Conservation (phyloP, 805 yeast species). For the fission yeast (Schizosaccharomyces pombe) region DNA sequence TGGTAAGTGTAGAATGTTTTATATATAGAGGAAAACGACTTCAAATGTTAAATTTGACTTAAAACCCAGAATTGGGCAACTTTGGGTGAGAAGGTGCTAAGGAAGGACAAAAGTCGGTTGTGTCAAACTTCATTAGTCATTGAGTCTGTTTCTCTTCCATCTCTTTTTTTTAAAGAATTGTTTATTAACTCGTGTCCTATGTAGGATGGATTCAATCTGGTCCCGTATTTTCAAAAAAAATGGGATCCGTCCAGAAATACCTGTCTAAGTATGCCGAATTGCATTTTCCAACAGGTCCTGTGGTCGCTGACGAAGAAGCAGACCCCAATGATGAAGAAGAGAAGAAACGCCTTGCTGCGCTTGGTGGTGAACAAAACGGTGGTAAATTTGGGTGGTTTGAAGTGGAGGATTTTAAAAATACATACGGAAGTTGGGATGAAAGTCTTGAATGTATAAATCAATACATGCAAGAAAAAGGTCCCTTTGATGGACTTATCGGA, state of each 20-base stretch:
- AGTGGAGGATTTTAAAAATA: not conserved
- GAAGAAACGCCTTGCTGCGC: not conserved
- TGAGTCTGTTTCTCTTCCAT: too few species aligned
- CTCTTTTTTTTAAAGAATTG: too few species aligned
- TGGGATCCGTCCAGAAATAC: slow-evolving; percentile 1
- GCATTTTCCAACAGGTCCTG: slow-evolving; percentile 1
- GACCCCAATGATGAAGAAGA: not conserved
- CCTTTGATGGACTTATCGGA: slow-evolving; percentile 3
- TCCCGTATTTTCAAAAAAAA: not conserved
- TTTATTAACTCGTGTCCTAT: too few species aligned
- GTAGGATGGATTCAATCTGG: not conserved
- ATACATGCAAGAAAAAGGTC: slow-evolving; percentile 2
- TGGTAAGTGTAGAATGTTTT: too few species aligned
- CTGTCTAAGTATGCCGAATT: not conserved
- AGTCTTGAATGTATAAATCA: not conserved
- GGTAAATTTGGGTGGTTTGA: slow-evolving; percentile 1
- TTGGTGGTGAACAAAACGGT: not conserved
- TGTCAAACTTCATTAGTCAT: too few species aligned
- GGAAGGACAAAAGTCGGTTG: too few species aligned
- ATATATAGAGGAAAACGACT: too few species aligned
- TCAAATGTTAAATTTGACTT: too few species aligned
- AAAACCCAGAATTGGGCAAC: too few species aligned
- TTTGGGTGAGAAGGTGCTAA: too few species aligned
- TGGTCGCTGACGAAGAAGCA: not conserved
- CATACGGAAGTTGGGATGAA: not conserved